Evolutionary conservation across 768 basidiomycete species (phyloP).

Genomic region (Lactifluus echinatus): DNA sequence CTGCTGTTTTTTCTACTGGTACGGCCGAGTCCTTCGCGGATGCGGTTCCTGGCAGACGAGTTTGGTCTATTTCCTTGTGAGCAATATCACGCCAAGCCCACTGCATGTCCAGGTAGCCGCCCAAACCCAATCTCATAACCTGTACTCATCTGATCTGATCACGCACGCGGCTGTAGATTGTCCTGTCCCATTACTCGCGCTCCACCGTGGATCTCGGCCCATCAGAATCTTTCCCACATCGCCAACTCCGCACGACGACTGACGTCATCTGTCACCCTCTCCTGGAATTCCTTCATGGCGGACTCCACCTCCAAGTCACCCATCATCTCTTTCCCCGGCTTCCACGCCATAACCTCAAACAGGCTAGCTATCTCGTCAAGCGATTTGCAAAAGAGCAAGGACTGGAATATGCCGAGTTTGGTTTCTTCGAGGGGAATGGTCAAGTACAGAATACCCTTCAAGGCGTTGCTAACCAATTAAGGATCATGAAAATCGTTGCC

Average conservation of each 20-base stretch:
- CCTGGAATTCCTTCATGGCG: constrained; percentile 88
- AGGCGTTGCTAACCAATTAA: constrained; percentile 82
- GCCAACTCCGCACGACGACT: constrained; percentile 94
- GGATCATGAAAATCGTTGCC: constrained; percentile 75
- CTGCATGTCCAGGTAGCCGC: constrained; percentile 85
- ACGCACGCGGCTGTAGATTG: constrained; percentile 50
- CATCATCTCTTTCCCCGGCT: constrained; percentile 96
- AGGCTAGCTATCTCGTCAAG: constrained; percentile 78
- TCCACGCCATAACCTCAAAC: constrained; percentile 84
- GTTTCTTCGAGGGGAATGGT: constrained; percentile 77
- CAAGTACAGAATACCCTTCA: constrained; percentile 77
- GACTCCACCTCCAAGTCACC: constrained; percentile 95
- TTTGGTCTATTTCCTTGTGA: constrained; percentile 71
- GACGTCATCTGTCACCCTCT: constrained; percentile 85
- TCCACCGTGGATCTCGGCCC: constrained; percentile 89
- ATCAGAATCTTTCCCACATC: constrained; percentile 82
- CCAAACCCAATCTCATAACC: not conserved
- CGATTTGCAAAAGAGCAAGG: constrained; percentile 80
- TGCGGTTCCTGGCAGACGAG: constrained; percentile 66
- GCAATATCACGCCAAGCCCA: constrained; percentile 80
- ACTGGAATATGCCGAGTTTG: constrained; percentile 84
- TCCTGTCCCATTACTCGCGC: constrained; percentile 95
- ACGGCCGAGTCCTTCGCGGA: constrained; percentile 54
- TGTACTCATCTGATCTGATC: not conserved
- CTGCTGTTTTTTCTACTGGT: constrained; percentile 88